A percentile compares a stretch with the other conserved stretches of the same genome.
Evolutionary conservation across 495 filamentous ascomycete species (phyloP).

Genomic region (Neurospora pannonica): DNA sequence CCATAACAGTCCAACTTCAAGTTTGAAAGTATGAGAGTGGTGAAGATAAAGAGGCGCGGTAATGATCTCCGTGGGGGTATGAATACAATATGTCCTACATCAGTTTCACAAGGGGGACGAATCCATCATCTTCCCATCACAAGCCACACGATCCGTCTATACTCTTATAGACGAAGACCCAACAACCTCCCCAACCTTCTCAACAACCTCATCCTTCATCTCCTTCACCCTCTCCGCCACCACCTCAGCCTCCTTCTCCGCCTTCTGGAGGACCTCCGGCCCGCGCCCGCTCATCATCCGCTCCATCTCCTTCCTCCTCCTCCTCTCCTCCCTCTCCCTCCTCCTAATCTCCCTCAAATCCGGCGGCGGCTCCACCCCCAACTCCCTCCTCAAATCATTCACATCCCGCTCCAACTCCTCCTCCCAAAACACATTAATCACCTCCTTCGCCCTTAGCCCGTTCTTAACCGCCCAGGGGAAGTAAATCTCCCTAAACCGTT

Average conservation of each 20-base stretch:
- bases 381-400: conserved; percentile 55
- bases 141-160: background rate
- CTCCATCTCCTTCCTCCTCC: conserved; percentile 47
- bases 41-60: background rate
- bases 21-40: background rate
- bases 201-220: background rate
- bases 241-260: background rate
- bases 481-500: conserved; percentile 64
- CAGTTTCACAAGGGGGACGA: background rate
- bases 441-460: conserved; percentile 63
- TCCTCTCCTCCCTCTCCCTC: conserved; percentile 57
- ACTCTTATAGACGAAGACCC: background rate
- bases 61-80: background rate
- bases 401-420: conserved; percentile 85
- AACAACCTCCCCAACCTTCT: background rate
- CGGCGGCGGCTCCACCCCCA: conserved; percentile 81
- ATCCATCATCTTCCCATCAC: too few relatives aligned
- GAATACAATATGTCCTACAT: background rate
- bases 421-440: conserved; percentile 99
- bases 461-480: conserved; percentile 86
- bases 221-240: background rate
- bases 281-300: background rate
- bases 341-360: conserved; percentile 77
- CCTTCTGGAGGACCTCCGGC: background rate
- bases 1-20: background rate